phyloP scores from a whole-genome alignment of 371 early-diverging fungal genomes.

The Mortierella sp. region DNA sequence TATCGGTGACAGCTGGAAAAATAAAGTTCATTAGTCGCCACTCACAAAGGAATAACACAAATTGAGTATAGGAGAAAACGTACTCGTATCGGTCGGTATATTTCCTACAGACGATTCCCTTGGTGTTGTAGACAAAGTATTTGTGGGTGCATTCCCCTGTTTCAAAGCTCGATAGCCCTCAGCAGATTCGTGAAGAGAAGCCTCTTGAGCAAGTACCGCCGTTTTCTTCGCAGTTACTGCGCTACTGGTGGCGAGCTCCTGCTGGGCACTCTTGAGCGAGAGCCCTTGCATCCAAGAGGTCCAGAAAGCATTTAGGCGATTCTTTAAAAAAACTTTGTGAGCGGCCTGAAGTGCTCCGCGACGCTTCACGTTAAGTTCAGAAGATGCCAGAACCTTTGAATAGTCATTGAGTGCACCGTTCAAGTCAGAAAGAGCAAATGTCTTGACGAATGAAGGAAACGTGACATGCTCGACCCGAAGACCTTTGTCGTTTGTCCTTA shows the following conservation, averaged over 20 bases:
- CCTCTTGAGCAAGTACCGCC: slow-evolving; percentile 24
- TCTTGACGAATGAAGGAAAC: slow-evolving; percentile 29
- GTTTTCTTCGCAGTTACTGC: slow-evolving; percentile 18
- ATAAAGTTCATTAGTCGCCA: slow-evolving; percentile 4
- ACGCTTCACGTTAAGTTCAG: slow-evolving; percentile 17
- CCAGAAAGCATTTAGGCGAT: slow-evolving; percentile 19
- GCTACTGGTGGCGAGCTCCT: slow-evolving; percentile 22
- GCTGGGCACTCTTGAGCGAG: slow-evolving; percentile 11
- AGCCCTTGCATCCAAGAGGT: slow-evolving; percentile 8
- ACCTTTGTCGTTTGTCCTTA: slow-evolving; percentile 19
- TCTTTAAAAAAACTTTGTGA: slow-evolving; percentile 5
- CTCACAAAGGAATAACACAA: slow-evolving; percentile 6
- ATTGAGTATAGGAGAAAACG: slow-evolving; percentile 2
- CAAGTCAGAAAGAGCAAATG: slow-evolving; percentile 25
- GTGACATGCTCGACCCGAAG: slow-evolving; percentile 19
- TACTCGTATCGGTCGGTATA: slow-evolving; percentile 11
- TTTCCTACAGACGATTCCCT: slow-evolving; percentile 6
- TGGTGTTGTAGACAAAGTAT: slow-evolving; percentile 18
- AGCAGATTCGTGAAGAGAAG: slow-evolving; percentile 17
- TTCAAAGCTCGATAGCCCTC: slow-evolving; percentile 33
- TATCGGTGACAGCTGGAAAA: slow-evolving; percentile 5
- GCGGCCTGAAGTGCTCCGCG: slow-evolving; percentile 16
- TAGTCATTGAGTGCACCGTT: slow-evolving; percentile 19
- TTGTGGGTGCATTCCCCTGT: slow-evolving; percentile 56
- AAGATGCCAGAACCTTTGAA: slow-evolving; percentile 16